Conservation (phyloP, 1,284 basidiomycete genomes). For the Moniliophthora roreri region DNA sequence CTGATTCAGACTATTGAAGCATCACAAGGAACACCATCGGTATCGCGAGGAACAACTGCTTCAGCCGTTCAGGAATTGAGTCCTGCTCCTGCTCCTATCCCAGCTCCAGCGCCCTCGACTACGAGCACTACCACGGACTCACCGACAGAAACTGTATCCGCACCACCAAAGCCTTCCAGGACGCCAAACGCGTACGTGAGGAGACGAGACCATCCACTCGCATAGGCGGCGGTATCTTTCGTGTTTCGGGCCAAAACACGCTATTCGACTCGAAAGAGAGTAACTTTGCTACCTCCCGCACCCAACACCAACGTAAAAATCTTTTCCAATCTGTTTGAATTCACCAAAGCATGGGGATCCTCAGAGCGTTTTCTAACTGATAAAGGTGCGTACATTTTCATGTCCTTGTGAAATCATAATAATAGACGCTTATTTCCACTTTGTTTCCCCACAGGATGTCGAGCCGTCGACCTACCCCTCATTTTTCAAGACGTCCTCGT, state of each 20-base stretch:
- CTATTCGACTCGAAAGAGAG: too few species aligned
- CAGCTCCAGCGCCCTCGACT: slow-evolving; percentile 4
- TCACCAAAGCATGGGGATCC: neutral
- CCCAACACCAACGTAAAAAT: too few species aligned
- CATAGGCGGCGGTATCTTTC: too few species aligned
- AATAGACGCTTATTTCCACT: too few species aligned
- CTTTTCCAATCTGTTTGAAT: slow-evolving; percentile 15
- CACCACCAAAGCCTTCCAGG: too few species aligned
- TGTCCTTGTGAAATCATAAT: neutral
- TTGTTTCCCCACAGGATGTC: neutral
- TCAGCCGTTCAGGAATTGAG: neutral
- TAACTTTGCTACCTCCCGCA: too few species aligned
- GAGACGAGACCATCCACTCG: too few species aligned
- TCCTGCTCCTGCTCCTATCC: neutral
- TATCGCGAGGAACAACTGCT: neutral
- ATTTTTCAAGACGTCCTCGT: neutral
- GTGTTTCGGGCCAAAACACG: slow-evolving; percentile 50
- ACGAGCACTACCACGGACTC: slow-evolving; percentile 8
- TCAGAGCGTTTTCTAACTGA: slow-evolving; percentile 1
- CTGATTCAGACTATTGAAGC: slow-evolving; percentile 68
- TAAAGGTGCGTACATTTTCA: too few species aligned
- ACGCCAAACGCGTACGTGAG: slow-evolving; percentile 59
- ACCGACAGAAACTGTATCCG: too few species aligned
- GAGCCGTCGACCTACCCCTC: neutral
- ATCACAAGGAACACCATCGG: neutral